These are phyloP conservation scores for Astrothelium subdiscretum DNA, from an alignment of 495 filamentous ascomycete species.

Conservation along the genomic window DNA sequence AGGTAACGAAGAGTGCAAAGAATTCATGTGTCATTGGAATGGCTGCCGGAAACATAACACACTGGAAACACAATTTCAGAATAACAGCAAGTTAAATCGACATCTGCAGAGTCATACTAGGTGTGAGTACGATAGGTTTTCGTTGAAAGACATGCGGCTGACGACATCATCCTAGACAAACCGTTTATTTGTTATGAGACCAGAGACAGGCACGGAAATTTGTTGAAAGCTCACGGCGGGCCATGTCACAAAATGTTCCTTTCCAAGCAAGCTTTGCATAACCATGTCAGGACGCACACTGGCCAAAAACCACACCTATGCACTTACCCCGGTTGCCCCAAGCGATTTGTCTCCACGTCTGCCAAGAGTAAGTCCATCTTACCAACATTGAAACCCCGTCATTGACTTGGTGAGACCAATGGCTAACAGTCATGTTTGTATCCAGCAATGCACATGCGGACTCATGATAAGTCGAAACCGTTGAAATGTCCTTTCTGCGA, in stretches of 20 bases:
- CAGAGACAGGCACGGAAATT: not conserved
- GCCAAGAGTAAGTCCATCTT: not conserved
- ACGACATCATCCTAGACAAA: not conserved
- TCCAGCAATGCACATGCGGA: not conserved
- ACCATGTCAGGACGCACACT: not conserved
- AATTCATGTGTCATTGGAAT: not conserved
- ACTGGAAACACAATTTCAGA: not conserved
- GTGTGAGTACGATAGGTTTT: too few species aligned
- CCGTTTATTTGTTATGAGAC: not conserved
- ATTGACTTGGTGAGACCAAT: too few species aligned
- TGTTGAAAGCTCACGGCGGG: not conserved
- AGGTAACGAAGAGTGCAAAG: not conserved
- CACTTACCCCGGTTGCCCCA: not conserved
- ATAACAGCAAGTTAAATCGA: not conserved
- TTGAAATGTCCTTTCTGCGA: not conserved
- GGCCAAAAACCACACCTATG: not conserved
- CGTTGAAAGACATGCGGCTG: too few species aligned
- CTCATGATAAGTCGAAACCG: not conserved
- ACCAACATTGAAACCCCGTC: not conserved
- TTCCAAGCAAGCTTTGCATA: not conserved
- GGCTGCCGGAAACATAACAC: not conserved
- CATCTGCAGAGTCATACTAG: not conserved
- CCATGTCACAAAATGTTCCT: not conserved
- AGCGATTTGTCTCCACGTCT: not conserved
- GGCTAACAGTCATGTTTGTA: not conserved